Evolutionary conservation across 495 filamentous ascomycete species (phyloP).

Genomic region (Penicillium riverlandense): DNA sequence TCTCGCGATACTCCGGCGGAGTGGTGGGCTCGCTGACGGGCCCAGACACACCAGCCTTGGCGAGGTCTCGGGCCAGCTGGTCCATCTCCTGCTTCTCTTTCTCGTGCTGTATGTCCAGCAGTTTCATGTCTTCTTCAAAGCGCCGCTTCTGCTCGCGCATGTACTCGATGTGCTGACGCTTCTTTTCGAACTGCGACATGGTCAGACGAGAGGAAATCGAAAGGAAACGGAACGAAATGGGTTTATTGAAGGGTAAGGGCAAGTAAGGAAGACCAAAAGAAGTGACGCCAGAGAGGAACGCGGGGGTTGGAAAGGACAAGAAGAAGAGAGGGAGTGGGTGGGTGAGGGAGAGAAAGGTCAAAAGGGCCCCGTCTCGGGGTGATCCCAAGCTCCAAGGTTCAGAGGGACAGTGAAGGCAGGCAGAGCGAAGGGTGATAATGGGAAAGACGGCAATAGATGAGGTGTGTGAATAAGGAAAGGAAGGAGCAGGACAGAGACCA

Average conservation of each 20-base stretch:
- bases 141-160: conserved; percentile 77
- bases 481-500: no score
- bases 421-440: not conserved
- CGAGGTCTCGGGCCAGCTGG: conserved; percentile 71
- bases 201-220: conserved; percentile 14
- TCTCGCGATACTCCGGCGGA: conserved; percentile 86
- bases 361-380: no score
- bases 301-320: not conserved
- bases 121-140: conserved; percentile 82
- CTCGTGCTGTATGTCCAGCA: conserved; percentile 74
- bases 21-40: conserved; percentile 92
- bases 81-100: conserved; percentile 75
- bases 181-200: conserved; percentile 73
- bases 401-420: not conserved
- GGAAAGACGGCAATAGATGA: not conserved
- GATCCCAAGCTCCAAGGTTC: no score
- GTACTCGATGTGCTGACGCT: conserved; percentile 76
- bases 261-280: not conserved
- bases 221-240: not conserved
- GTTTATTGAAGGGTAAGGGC: not conserved
- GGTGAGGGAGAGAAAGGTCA: not conserved
- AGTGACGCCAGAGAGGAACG: not conserved
- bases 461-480: not conserved
- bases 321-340: not conserved
- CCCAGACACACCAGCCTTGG: conserved; percentile 51